A percentile compares a stretch with the other conserved stretches of the same genome.
Conservation (phyloP, 495 filamentous ascomycete genomes). For the Monascus purpureus region DNA sequence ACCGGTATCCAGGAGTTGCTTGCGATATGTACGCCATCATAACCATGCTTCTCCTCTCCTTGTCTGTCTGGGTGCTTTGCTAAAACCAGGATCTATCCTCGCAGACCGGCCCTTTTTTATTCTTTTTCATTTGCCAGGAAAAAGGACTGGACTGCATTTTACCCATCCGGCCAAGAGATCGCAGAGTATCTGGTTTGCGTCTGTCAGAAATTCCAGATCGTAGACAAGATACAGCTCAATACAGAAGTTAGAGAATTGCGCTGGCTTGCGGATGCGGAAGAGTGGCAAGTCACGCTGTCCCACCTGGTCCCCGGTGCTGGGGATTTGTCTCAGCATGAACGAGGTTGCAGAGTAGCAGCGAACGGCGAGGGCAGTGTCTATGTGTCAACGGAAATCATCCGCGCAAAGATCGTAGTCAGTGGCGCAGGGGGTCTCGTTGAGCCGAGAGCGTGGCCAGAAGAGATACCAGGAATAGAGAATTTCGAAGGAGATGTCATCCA, state of each 20-base stretch:
- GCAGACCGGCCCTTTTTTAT: conserved; percentile 43
- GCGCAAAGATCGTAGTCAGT: conserved; percentile 43
- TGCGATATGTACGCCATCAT: conserved; percentile 27
- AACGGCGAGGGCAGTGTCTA: conserved; percentile 26
- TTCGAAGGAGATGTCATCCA: conserved; percentile 46
- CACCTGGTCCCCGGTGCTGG: conserved; percentile 40
- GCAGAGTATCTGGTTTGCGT: conserved; percentile 44
- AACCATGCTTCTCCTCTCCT: conserved; percentile 4
- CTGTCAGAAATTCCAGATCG: conserved; percentile 42
- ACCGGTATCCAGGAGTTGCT: conserved; percentile 51
- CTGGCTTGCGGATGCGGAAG: conserved; percentile 34
- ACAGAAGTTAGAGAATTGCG: conserved; percentile 35
- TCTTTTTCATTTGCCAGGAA: conserved; percentile 50
- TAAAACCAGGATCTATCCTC: conserved; percentile 2
- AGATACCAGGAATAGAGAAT: conserved; percentile 36
- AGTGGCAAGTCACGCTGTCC: conserved; percentile 41
- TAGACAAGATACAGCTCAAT: conserved; percentile 45
- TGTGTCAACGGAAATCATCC: conserved; percentile 27
- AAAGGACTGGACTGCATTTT: conserved; percentile 39
- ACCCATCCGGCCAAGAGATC: conserved; percentile 43
- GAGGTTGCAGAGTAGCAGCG: conserved; percentile 12
- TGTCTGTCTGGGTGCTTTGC: neutral
- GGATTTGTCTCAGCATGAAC: conserved; percentile 22
- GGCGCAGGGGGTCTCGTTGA: conserved; percentile 42
- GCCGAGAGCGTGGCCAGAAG: conserved; percentile 33